Evolutionary conservation across 306 rosid genomes (phyloP).

Genomic region (Lagenaria siceraria): DNA sequence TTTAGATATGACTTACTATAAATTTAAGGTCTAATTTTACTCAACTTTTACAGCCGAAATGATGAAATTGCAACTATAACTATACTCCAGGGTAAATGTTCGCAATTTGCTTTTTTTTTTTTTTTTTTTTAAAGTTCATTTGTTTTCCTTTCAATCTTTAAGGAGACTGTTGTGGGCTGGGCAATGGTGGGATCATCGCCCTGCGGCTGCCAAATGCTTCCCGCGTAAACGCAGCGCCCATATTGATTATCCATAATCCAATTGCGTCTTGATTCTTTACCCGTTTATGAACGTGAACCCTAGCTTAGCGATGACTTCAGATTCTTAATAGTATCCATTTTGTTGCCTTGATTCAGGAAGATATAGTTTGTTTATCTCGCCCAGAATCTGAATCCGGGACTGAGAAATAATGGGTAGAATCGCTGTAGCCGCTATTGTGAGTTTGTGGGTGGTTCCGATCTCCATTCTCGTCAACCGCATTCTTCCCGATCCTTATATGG

Average conservation of each 20-base stretch:
- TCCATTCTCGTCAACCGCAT: slow-evolving; percentile 44
- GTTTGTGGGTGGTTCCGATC: slow-evolving; percentile 66
- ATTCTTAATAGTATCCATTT: not conserved
- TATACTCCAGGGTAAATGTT: too few species aligned
- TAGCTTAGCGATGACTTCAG: not conserved
- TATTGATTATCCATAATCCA: not conserved
- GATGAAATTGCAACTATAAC: too few species aligned
- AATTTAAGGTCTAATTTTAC: too few species aligned
- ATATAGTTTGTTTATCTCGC: not conserved
- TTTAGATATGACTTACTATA: too few species aligned
- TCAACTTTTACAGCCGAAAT: too few species aligned
- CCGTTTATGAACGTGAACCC: slow-evolving; percentile 3
- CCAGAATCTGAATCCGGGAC: not conserved
- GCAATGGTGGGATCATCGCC: not conserved
- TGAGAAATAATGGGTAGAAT: slow-evolving; percentile 45
- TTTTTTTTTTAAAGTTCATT: too few species aligned
- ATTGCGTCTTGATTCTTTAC: not conserved
- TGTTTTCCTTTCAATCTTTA: too few species aligned
- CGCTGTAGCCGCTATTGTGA: slow-evolving; percentile 54
- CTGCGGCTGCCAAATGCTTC: not conserved
- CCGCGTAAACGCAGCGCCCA: not conserved
- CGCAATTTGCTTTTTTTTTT: too few species aligned
- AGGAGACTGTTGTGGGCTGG: not conserved
- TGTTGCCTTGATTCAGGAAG: not conserved
- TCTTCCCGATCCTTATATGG: slow-evolving; percentile 82